These are phyloP conservation scores for Aspergillus piperis DNA, from an alignment of 2,329 filamentous ascomycete species.

Conservation along the genomic window DNA sequence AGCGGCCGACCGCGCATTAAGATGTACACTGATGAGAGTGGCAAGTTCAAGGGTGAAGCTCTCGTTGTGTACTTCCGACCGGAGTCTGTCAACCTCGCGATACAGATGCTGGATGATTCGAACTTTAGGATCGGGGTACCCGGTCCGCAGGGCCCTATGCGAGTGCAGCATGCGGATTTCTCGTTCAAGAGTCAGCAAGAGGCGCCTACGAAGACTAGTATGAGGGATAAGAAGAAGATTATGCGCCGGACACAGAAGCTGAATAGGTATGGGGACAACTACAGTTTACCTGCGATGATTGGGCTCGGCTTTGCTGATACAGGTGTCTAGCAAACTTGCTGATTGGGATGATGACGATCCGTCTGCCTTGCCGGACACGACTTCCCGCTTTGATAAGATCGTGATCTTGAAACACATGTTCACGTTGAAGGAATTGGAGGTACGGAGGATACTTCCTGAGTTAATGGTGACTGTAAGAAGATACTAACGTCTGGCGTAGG, in stretches of 20 bases:
- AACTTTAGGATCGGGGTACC: conserved; percentile 70
- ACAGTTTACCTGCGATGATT: neutral
- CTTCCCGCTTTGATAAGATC: conserved; percentile 69
- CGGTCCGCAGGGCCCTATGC: conserved; percentile 64
- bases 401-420: conserved; percentile 95
- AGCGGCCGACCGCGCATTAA: conserved; percentile 86
- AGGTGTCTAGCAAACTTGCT: conserved; percentile 68
- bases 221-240: conserved; percentile 81
- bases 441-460: conserved; percentile 21
- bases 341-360: conserved; percentile 95
- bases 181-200: conserved; percentile 90
- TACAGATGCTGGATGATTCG: conserved; percentile 56
- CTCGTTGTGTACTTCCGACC: conserved; percentile 93
- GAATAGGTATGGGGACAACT: conserved; percentile 55
- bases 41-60: conserved; percentile 89
- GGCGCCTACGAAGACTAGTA: conserved; percentile 52
- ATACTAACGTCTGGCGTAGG: conserved; percentile 41
- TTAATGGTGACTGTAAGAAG: neutral
- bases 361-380: conserved; percentile 58
- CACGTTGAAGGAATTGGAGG: conserved; percentile 76
- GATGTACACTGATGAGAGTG: conserved; percentile 79
- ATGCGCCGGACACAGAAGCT: conserved; percentile 90
- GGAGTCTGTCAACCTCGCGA: conserved; percentile 74
- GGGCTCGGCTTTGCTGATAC: conserved; percentile 18
- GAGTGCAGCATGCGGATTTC: conserved; percentile 79